phyloP scores from a whole-genome alignment of 2,329 filamentous ascomycete genomes.

The Amauroascus verrucosus region DNA sequence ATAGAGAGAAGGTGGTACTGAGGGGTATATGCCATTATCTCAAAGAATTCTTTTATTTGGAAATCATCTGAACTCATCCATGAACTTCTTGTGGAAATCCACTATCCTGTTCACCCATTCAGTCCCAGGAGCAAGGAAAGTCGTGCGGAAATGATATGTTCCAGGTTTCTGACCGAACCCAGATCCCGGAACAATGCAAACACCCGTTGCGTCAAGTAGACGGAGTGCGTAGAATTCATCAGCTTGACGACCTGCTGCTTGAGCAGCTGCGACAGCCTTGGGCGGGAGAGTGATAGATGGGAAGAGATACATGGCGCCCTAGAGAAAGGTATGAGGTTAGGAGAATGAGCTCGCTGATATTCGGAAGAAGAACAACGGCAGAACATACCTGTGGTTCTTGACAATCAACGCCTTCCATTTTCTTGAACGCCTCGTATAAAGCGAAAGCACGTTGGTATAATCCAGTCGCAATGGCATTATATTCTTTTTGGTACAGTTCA shows the following conservation, averaged over 20 bases:
- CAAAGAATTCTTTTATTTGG: not conserved
- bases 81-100: constrained; percentile 85
- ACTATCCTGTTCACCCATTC: constrained; percentile 83
- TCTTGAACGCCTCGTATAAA: constrained; percentile 76
- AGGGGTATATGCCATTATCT: not conserved
- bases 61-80: constrained; percentile 58
- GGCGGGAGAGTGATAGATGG: constrained; percentile 73
- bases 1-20: too few species aligned
- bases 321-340: constrained; percentile 7
- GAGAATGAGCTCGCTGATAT: not conserved
- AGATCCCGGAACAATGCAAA: constrained; percentile 84
- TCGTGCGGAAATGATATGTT: constrained; percentile 89
- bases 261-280: constrained; percentile 67
- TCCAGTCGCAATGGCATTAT: constrained; percentile 67
- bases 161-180: constrained; percentile 92
- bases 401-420: constrained; percentile 95
- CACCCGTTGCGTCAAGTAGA: constrained; percentile 83
- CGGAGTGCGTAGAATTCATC: constrained; percentile 94
- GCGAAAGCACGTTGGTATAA: constrained; percentile 71
- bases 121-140: constrained; percentile 89
- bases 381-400: constrained; percentile 58
- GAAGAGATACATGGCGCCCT: constrained; percentile 99
- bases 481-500: constrained; percentile 75
- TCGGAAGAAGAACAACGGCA: not conserved
- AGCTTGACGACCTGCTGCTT: constrained; percentile 59